Conservation (phyloP, 2,329 filamentous ascomycete species). For the Coniochaeta sp. region DNA sequence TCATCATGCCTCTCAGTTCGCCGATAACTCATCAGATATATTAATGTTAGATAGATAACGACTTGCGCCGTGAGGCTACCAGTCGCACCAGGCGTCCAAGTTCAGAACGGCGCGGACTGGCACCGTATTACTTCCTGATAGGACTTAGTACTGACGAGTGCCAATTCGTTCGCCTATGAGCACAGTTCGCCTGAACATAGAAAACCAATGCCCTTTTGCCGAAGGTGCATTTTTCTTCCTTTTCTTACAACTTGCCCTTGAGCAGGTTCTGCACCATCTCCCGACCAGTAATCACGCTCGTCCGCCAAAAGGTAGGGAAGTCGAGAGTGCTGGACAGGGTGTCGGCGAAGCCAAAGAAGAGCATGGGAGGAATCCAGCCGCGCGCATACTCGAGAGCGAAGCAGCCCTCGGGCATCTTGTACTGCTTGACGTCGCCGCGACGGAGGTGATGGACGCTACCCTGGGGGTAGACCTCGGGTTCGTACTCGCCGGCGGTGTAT, state of each 20-base stretch:
- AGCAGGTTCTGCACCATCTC: conserved; percentile 71
- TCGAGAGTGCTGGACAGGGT: conserved; percentile 74
- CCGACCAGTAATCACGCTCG: conserved; percentile 62
- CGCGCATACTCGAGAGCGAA: conserved; percentile 79
- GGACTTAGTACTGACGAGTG: too few species aligned
- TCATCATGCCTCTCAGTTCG: too few species aligned
- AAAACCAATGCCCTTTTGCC: too few species aligned
- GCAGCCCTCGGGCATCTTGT: conserved; percentile 68
- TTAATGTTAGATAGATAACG: too few species aligned
- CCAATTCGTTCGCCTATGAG: too few species aligned
- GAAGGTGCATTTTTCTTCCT: too few species aligned
- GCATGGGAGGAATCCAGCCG: conserved; percentile 90
- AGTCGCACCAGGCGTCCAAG: too few species aligned
- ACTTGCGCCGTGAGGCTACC: too few species aligned
- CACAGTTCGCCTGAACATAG: too few species aligned
- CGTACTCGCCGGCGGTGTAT: conserved; percentile 61
- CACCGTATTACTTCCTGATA: too few species aligned
- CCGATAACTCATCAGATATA: too few species aligned
- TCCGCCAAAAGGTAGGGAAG: conserved; percentile 76
- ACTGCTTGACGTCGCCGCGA: conserved; percentile 71
- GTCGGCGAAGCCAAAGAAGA: conserved; percentile 84
- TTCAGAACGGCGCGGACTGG: too few species aligned
- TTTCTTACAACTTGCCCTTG: conserved; percentile 56
- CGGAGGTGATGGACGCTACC: conserved; percentile 65
- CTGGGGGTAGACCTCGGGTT: conserved; percentile 60